These are phyloP conservation scores for Aschersonia sp. DNA, from an alignment of 2,329 filamentous ascomycete genomes.

Conservation along the genomic window DNA sequence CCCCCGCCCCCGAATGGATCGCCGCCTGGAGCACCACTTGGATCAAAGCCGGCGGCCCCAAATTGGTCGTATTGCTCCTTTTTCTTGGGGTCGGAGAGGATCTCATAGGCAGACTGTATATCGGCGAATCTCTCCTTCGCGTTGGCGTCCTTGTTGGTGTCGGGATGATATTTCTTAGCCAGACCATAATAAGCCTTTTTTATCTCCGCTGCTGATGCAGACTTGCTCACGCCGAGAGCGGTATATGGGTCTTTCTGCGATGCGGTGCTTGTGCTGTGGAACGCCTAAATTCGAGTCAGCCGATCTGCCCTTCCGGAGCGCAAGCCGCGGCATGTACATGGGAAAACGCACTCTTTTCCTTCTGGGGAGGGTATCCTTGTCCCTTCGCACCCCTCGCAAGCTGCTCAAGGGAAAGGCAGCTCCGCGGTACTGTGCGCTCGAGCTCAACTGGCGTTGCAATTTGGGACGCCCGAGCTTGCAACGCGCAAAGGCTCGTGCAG, in stretches of 20 bases:
- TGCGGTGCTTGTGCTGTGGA: constrained; percentile 42
- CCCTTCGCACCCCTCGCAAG: constrained; percentile 7
- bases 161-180: constrained; percentile 94
- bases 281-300: constrained; percentile 24
- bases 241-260: constrained; percentile 70
- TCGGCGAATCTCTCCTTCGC: constrained; percentile 93
- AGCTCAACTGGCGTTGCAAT: constrained; percentile 24
- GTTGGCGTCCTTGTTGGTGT: constrained; percentile 89
- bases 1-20: constrained; percentile 49
- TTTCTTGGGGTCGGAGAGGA: constrained; percentile 86
- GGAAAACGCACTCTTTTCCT: constrained; percentile 12
- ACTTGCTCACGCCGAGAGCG: constrained; percentile 70
- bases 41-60: constrained; percentile 77
- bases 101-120: constrained; percentile 85
- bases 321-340: not conserved
- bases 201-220: constrained; percentile 72
- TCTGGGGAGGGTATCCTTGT: constrained; percentile 7
- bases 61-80: constrained; percentile 84
- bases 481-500: constrained; percentile 29
- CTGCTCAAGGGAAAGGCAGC: constrained; percentile 9
- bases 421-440: constrained; percentile 20
- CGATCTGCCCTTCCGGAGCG: too few species aligned
- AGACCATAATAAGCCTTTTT: constrained; percentile 98
- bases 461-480: constrained; percentile 24
- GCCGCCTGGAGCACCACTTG: constrained; percentile 47